Base-by-base conservation (phyloP, 768 basidiomycete genomes). In the Lactarius indigo region DNA sequence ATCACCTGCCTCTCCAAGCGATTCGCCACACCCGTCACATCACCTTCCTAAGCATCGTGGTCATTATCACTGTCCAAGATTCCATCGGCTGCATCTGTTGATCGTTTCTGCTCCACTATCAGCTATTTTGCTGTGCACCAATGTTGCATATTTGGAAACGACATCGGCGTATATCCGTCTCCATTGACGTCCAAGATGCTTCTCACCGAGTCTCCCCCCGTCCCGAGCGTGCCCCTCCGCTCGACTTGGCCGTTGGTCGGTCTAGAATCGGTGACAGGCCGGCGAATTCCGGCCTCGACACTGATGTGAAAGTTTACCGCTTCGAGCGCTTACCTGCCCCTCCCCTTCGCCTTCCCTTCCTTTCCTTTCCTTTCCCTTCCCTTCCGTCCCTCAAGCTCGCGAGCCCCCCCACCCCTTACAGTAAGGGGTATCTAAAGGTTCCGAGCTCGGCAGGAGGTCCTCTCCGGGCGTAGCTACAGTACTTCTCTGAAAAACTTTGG, bases 261-360 rank as follows among this genome's bases (percentile, higher is more conserved):
- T 35, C 65, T 61, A 66, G 65, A 65, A 61, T 60, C 20, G 44
- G 60, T 42, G n/a, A 62, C 47, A 26, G 61, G 5, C 65, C 65
- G 65, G 47, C 30, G 50, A 52, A 52, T 52, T 52, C 15, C 33
- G 44, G 47, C 31, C 33, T 42, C 54, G 30, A 50, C 41, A 56
- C 37, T 39, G 37, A 39, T 39, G 37, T 39, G 37, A 39, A 39
- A 39, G 37, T 39, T 66, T 59, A 7, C 44, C 61, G 20, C 28
- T 39, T 28, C 15, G 64, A 54, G 65, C 65, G 65, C 42, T 28
- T 62, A 31, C 55, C 30, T 9, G 28, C 9, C 12, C 10, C 28
- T 18, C 20, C 31, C 15, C 30, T 20, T 56, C 20, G 15, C 18
- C 30, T 30, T 55, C 30, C 5, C 10, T 50, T 50, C 26, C 26